These are phyloP conservation scores for Euphorbia peplus DNA, from an alignment of 345 rosid genomes.

Conservation along the genomic window DNA sequence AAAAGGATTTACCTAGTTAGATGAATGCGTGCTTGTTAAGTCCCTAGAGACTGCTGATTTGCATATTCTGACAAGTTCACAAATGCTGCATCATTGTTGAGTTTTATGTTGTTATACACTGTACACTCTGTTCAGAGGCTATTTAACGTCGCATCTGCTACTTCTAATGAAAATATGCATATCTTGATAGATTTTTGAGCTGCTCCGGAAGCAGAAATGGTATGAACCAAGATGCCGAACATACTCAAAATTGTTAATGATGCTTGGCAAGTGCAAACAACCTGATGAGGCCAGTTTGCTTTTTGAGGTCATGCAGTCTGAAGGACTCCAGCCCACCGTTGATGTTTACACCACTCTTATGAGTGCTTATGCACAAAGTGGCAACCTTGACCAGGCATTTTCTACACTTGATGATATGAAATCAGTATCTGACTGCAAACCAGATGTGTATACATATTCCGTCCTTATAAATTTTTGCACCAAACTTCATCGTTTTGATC, in stretches of 20 bases:
- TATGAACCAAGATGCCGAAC: constrained; percentile 71
- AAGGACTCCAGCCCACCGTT: constrained; percentile 64
- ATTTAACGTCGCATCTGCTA: neutral
- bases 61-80: neutral
- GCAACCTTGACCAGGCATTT: constrained; percentile 51
- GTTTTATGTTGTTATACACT: neutral
- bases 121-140: neutral
- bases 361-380: constrained; percentile 62
- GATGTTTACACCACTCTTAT: constrained; percentile 79
- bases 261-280: constrained; percentile 72
- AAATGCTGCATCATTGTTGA: neutral
- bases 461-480: constrained; percentile 56
- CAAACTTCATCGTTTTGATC: constrained; percentile 48
- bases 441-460: constrained; percentile 71
- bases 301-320: constrained; percentile 60
- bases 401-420: constrained; percentile 63
- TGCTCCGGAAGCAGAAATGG: constrained; percentile 78
- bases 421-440: constrained; percentile 60
- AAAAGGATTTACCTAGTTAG: neutral
- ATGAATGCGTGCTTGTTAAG: neutral
- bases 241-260: constrained; percentile 60
- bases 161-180: constrained; percentile 7
- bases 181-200: constrained; percentile 52
- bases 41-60: neutral
- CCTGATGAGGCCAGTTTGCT: constrained; percentile 66